phyloP scores from a whole-genome alignment of 2,329 filamentous ascomycete species.

The Bipolaris gigantea region DNA sequence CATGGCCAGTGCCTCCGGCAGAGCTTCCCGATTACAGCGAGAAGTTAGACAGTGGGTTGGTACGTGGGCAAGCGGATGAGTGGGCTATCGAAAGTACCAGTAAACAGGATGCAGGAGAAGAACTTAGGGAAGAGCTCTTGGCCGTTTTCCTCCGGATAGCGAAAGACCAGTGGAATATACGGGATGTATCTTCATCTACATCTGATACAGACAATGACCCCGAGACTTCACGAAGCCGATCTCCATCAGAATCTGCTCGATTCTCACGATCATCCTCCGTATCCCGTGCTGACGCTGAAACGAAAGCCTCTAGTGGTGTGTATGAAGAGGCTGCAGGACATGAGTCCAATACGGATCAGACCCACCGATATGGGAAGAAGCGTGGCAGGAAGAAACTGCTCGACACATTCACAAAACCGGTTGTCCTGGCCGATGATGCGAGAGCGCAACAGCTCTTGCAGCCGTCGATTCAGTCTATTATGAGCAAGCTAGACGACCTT shows the following conservation, averaged over 20 bases:
- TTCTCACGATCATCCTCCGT: slow-evolving; percentile 4
- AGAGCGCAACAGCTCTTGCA: slow-evolving; percentile 64
- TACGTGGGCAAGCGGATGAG: slow-evolving; percentile 52
- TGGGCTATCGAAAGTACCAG: slow-evolving; percentile 55
- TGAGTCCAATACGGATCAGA: slow-evolving; percentile 1
- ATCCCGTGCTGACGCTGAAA: slow-evolving; percentile 8
- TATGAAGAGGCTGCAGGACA: neutral
- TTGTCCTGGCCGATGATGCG: slow-evolving; percentile 71
- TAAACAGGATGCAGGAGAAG: slow-evolving; percentile 57
- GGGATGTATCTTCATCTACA: slow-evolving; percentile 42
- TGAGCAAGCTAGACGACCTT: slow-evolving; percentile 69
- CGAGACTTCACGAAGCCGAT: slow-evolving; percentile 7
- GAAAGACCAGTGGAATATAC: slow-evolving; percentile 60
- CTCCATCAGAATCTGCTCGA: slow-evolving; percentile 17
- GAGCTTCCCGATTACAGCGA: slow-evolving; percentile 64
- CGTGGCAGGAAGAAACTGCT: slow-evolving; percentile 16
- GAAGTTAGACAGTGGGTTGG: slow-evolving; percentile 20
- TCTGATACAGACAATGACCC: slow-evolving; percentile 6
- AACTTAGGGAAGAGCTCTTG: slow-evolving; percentile 70
- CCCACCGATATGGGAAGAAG: slow-evolving; percentile 4
- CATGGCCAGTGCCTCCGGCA: slow-evolving; percentile 73
- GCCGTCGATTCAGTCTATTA: slow-evolving; percentile 70
- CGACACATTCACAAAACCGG: slow-evolving; percentile 45
- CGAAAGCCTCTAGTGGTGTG: slow-evolving; percentile 4
- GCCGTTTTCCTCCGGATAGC: slow-evolving; percentile 68